Evolutionary conservation across 805 yeast species (phyloP).

Genomic region (Metschnikowia borealis): DNA sequence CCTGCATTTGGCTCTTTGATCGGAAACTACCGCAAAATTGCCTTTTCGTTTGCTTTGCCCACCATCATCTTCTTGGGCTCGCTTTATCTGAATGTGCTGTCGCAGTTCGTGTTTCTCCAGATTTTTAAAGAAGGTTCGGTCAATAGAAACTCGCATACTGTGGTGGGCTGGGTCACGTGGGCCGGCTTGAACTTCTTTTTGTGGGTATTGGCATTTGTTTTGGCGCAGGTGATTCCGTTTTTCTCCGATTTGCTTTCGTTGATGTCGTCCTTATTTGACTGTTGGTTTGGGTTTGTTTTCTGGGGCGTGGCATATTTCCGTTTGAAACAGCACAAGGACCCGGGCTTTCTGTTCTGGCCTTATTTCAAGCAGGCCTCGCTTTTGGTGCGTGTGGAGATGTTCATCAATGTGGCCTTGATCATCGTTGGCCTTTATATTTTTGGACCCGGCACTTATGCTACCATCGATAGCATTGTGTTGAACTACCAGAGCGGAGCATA

Average conservation of each 20-base stretch:
- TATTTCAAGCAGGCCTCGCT: conserved; percentile 26
- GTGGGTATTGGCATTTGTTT: conserved; percentile 53
- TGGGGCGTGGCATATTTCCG: conserved; percentile 58
- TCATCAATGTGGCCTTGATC: conserved; percentile 36
- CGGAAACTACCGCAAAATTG: conserved; percentile 46
- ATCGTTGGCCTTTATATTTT: conserved; percentile 49
- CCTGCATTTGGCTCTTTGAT: conserved; percentile 56
- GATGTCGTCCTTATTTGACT: conserved; percentile 60
- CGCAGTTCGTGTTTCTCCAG: conserved; percentile 47
- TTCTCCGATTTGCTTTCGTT: conserved; percentile 53
- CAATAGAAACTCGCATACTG: conserved; percentile 47
- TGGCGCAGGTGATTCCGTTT: conserved; percentile 64
- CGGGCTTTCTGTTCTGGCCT: conserved; percentile 17
- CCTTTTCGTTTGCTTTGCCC: conserved; percentile 60
- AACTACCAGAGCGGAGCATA: conserved; percentile 47
- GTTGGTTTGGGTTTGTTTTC: conserved; percentile 63
- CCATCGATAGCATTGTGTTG: conserved; percentile 50
- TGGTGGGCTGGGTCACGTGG: conserved; percentile 54
- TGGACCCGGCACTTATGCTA: conserved; percentile 58
- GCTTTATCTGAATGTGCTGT: conserved; percentile 50
- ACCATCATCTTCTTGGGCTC: conserved; percentile 55
- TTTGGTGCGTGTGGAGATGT: conserved; percentile 34
- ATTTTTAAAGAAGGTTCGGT: conserved; percentile 40
- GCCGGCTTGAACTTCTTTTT: conserved; percentile 35
- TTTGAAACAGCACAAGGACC: conserved; percentile 27